Percentiles rank a stretch among this genome's conserved stretches.
phyloP scores from a whole-genome alignment of 164 flowering plant species.

The Sedum album region DNA sequence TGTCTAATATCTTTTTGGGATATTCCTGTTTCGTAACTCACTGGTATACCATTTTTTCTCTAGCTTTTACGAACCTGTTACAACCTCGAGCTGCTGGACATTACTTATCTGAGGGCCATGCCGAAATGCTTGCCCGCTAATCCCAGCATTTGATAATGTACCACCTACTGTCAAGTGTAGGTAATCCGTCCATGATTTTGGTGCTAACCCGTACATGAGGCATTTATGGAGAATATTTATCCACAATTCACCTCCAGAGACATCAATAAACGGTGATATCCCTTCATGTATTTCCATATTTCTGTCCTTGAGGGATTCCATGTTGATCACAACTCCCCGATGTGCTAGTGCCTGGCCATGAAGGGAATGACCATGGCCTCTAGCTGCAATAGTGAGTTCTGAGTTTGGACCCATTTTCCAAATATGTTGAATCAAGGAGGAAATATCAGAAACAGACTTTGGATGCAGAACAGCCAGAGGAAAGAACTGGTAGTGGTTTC shows the following conservation, averaged over 20 bases:
- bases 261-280: constrained; percentile 39
- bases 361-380: constrained; percentile 58
- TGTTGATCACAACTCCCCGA: constrained; percentile 43
- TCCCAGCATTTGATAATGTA: constrained; percentile 61
- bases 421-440: constrained; percentile 27
- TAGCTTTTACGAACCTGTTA: constrained; percentile 42
- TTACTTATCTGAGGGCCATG: constrained; percentile 71
- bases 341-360: constrained; percentile 53
- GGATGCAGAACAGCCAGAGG: constrained; percentile 37
- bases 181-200: constrained; percentile 67
- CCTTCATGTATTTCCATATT: constrained; percentile 26
- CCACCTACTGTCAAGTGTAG: constrained; percentile 61
- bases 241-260: constrained; percentile 58
- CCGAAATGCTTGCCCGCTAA: constrained; percentile 59
- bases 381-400: constrained; percentile 44
- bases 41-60: background rate
- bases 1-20: no score
- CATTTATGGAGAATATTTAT: constrained; percentile 44
- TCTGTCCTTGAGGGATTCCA: constrained; percentile 33
- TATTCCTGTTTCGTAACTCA: no score
- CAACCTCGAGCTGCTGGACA: constrained; percentile 49
- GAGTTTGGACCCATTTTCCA: constrained; percentile 35
- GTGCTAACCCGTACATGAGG: constrained; percentile 49
- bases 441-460: constrained; percentile 32
- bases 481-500: constrained; percentile 30